Evolutionary conservation across 2,329 filamentous ascomycete species (phyloP).

Genomic region (Colletotrichum lupini): DNA sequence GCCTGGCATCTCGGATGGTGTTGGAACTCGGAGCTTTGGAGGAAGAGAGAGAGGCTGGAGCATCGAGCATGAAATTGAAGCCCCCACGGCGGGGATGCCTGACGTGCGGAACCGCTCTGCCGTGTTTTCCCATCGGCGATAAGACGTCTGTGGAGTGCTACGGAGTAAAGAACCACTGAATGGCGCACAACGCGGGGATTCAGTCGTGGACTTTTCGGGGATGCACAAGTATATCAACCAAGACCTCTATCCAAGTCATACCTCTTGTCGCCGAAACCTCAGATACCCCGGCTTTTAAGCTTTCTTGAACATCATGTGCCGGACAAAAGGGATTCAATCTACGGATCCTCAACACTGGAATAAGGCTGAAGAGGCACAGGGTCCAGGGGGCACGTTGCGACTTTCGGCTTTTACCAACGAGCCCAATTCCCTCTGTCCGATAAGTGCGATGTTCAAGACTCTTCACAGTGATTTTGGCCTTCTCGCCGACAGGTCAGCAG

Average conservation of each 20-base stretch:
- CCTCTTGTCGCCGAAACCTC: not conserved
- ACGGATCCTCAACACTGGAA: too few relatives aligned
- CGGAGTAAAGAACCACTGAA: not conserved
- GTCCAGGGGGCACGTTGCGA: not conserved
- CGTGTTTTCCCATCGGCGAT: slow-evolving; percentile 21
- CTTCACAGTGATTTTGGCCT: not conserved
- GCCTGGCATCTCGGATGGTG: too few relatives aligned
- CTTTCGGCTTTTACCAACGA: not conserved
- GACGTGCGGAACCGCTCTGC: slow-evolving; percentile 20
- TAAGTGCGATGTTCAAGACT: too few relatives aligned
- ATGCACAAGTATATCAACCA: not conserved
- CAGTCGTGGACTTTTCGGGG: not conserved
- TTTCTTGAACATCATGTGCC: not conserved
- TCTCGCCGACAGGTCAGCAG: not conserved
- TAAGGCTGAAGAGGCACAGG: too few relatives aligned
- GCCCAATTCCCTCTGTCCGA: not conserved
- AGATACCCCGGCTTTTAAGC: not conserved
- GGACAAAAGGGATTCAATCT: not conserved
- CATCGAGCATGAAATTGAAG: not conserved
- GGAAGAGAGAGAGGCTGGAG: not conserved
- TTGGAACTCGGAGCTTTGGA: too few relatives aligned
- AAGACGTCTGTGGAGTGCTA: not conserved
- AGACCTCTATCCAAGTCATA: not conserved
- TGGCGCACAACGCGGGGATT: slow-evolving; percentile 8
- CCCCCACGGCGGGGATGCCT: slow-evolving; percentile 17